Evolutionary conservation across 306 rosid genomes (phyloP).

Genomic region (Trifolium dubium): DNA sequence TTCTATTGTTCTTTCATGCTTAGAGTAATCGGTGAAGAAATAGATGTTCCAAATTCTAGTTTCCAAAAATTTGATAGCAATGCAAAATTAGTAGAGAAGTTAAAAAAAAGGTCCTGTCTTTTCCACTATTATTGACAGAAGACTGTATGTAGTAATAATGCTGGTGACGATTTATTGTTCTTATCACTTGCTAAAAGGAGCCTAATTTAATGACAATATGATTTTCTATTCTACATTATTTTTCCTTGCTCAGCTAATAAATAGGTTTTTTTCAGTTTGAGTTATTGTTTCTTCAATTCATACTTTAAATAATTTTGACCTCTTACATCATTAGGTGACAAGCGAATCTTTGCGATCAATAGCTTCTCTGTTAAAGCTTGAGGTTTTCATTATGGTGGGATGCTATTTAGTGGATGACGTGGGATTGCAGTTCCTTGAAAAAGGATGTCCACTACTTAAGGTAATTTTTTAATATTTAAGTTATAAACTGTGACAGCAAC

Average conservation of each 20-base stretch:
- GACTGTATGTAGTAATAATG: constrained; percentile 15
- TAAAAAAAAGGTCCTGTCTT: not conserved
- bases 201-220: constrained; percentile 2
- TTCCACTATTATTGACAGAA: not conserved
- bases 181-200: constrained; percentile 21
- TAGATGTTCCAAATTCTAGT: not conserved
- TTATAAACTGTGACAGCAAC: constrained; percentile 13
- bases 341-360: constrained; percentile 60
- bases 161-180: not conserved
- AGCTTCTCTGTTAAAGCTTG: constrained; percentile 65
- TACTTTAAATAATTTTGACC: constrained; percentile 27
- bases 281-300: constrained; percentile 11
- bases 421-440: constrained; percentile 60
- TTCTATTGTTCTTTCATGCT: constrained; percentile 11
- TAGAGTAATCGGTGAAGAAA: constrained; percentile 15
- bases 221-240: constrained; percentile 14
- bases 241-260: constrained; percentile 6
- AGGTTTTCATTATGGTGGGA: constrained; percentile 57
- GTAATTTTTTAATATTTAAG: constrained; percentile 32
- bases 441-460: constrained; percentile 67
- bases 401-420: constrained; percentile 60
- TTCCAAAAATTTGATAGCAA: too few relatives aligned
- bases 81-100: too few relatives aligned
- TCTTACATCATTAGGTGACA: constrained; percentile 49
- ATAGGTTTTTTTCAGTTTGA: not conserved